Conservation (phyloP, 495 filamentous ascomycete genomes). For the Talaromyces thailandensis region DNA sequence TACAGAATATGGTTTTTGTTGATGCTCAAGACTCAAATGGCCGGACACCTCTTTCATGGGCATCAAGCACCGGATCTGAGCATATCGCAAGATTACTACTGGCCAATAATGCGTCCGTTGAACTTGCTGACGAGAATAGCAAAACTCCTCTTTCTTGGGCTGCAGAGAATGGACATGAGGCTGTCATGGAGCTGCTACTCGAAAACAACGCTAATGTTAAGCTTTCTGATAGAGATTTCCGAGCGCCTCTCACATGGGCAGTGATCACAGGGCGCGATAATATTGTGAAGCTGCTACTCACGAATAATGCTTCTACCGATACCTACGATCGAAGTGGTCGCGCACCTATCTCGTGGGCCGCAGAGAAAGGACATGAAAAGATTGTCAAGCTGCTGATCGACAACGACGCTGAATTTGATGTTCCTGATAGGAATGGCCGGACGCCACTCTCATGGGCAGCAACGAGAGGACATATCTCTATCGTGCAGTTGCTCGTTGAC, state of each 20-base stretch:
- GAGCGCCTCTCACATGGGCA: background rate
- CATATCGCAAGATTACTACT: slow-evolving; percentile 3
- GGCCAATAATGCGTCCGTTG: background rate
- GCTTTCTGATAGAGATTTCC: too few relatives aligned
- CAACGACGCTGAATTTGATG: slow-evolving; percentile 8
- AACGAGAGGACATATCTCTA: background rate
- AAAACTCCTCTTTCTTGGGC: slow-evolving; percentile 12
- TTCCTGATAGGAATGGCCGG: slow-evolving; percentile 11
- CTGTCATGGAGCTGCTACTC: slow-evolving; percentile 3
- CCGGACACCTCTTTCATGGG: too few relatives aligned
- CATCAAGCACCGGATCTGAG: background rate
- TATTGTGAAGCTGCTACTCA: slow-evolving; percentile 13
- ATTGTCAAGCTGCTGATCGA: slow-evolving; percentile 11
- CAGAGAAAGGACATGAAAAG: slow-evolving; percentile 13
- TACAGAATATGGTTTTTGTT: too few relatives aligned
- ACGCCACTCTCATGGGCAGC: slow-evolving; percentile 8
- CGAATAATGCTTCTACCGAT: slow-evolving; percentile 15
- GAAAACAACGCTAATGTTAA: too few relatives aligned
- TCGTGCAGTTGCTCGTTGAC: slow-evolving; percentile 13
- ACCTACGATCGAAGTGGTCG: slow-evolving; percentile 11
- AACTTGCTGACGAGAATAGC: slow-evolving; percentile 5
- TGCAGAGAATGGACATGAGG: slow-evolving; percentile 8
- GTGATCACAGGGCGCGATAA: background rate
- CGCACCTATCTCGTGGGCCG: slow-evolving; percentile 19
- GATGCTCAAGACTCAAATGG: too few relatives aligned